Conservation (phyloP, 352 stramenopile genomes). For the Pythium rishiriense region DNA sequence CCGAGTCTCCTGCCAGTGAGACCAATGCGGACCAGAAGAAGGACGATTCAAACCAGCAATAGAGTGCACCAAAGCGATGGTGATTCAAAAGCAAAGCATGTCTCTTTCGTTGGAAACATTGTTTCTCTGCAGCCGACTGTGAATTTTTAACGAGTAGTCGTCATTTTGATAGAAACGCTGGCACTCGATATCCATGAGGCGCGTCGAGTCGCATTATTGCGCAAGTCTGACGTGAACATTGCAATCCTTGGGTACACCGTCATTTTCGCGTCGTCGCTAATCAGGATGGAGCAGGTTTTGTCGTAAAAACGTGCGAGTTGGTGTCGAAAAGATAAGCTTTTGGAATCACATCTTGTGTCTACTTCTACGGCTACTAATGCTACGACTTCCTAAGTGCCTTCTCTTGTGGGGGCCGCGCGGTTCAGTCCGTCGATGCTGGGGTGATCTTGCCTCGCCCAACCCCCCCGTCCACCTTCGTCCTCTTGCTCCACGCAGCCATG, state of each 20-base stretch:
- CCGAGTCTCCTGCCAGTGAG: constrained; percentile 1
- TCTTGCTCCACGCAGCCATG: background rate
- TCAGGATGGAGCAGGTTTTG: background rate
- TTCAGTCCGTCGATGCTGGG: background rate
- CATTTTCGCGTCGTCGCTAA: background rate
- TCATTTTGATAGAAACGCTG: background rate
- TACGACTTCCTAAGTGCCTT: background rate
- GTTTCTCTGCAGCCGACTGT: background rate
- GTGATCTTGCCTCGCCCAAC: background rate
- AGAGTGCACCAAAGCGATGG: constrained; percentile 16
- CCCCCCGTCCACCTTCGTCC: no score
- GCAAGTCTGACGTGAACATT: background rate
- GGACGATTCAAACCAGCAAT: constrained; percentile 23
- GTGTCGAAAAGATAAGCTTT: background rate
- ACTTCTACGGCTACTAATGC: background rate
- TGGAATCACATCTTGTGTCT: background rate
- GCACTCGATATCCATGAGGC: background rate
- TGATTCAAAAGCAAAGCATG: constrained; percentile 9
- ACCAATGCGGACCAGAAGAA: constrained; percentile 16
- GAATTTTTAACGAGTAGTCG: background rate
- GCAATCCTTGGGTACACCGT: background rate
- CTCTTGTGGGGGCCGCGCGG: background rate
- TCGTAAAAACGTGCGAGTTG: background rate
- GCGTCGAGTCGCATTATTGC: background rate
- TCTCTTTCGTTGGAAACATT: background rate